A percentile compares a stretch with the other conserved stretches of the same genome.
phyloP scores from a whole-genome alignment of 352 stramenopile species.

The Albugo laibachii region DNA sequence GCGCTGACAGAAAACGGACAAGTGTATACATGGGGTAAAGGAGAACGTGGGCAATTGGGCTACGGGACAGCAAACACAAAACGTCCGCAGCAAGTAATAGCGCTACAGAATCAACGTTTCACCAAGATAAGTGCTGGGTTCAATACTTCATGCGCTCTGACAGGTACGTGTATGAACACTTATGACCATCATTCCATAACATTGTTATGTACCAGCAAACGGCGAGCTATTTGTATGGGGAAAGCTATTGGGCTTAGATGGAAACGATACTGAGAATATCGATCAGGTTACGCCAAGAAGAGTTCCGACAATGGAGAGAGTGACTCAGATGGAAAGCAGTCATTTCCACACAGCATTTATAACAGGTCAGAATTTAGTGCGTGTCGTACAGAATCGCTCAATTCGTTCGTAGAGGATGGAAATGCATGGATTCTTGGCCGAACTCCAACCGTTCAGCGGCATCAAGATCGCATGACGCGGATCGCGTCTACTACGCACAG shows the following conservation, averaged over 20 bases:
- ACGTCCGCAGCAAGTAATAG: slow-evolving; percentile 51
- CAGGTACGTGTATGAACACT: slow-evolving; percentile 10
- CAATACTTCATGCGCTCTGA: slow-evolving; percentile 55
- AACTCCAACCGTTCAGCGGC: slow-evolving; percentile 42
- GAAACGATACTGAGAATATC: slow-evolving; percentile 21
- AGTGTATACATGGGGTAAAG: slow-evolving; percentile 69
- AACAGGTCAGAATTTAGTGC: slow-evolving; percentile 18
- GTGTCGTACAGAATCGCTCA: slow-evolving; percentile 2
- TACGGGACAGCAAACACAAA: slow-evolving; percentile 60
- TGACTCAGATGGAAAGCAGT: slow-evolving; percentile 50
- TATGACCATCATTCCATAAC: neutral
- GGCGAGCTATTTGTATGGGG: slow-evolving; percentile 73
- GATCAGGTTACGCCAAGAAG: slow-evolving; percentile 60
- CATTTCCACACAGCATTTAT: slow-evolving; percentile 73
- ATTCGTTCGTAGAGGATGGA: neutral
- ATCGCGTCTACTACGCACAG: slow-evolving; percentile 42
- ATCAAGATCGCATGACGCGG: slow-evolving; percentile 3
- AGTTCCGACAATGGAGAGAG: slow-evolving; percentile 39
- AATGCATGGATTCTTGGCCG: slow-evolving; percentile 47
- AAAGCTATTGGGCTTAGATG: slow-evolving; percentile 25
- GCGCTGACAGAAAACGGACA: slow-evolving; percentile 39
- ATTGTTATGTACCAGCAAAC: slow-evolving; percentile 16
- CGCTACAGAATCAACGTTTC: slow-evolving; percentile 46
- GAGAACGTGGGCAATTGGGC: slow-evolving; percentile 59
- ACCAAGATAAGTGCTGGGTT: slow-evolving; percentile 56